phyloP scores from a whole-genome alignment of 2,329 filamentous ascomycete species.

The Colletotrichum cuscutae region DNA sequence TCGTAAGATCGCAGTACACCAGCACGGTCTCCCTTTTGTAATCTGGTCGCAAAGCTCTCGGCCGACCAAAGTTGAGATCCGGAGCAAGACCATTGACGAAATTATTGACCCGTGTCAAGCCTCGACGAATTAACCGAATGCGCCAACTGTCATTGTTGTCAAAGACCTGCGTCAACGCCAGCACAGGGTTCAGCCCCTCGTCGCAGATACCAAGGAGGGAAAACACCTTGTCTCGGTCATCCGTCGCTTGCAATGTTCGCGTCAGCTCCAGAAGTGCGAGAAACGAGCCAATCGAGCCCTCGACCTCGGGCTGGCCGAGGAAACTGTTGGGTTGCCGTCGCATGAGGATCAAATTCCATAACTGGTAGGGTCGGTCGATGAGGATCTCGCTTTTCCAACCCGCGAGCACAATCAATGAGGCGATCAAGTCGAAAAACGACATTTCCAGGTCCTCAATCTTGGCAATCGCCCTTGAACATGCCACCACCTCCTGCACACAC shows the following conservation, averaged over 20 bases:
- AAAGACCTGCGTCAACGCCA: conserved; percentile 16
- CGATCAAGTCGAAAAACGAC: conserved; percentile 28
- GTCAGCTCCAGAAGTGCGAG: conserved; percentile 23
- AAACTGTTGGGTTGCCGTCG: conserved; percentile 4
- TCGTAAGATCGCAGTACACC: conserved; percentile 34
- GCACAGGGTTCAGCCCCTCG: conserved; percentile 24
- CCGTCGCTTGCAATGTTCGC: conserved; percentile 25
- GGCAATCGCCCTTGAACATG: conserved; percentile 20
- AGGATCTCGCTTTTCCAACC: conserved; percentile 4
- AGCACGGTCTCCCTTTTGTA: conserved; percentile 25
- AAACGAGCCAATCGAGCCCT: conserved; percentile 19
- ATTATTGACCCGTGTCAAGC: conserved; percentile 23
- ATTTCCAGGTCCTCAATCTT: conserved; percentile 29
- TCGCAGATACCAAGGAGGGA: conserved; percentile 26
- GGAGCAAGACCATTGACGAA: conserved; percentile 22
- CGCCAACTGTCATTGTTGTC: conserved; percentile 19
- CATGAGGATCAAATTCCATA: conserved; percentile 26
- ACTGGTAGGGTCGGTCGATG: conserved; percentile 5
- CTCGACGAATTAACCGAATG: conserved; percentile 19
- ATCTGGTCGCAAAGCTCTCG: conserved; percentile 27
- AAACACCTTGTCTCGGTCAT: conserved; percentile 28
- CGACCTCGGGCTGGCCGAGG: neutral
- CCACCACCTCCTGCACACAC: conserved; percentile 28
- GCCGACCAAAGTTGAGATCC: conserved; percentile 21
- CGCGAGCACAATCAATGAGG: neutral